phyloP scores from a whole-genome alignment of 164 flowering plant genomes.

The Buxus sempervirens region DNA sequence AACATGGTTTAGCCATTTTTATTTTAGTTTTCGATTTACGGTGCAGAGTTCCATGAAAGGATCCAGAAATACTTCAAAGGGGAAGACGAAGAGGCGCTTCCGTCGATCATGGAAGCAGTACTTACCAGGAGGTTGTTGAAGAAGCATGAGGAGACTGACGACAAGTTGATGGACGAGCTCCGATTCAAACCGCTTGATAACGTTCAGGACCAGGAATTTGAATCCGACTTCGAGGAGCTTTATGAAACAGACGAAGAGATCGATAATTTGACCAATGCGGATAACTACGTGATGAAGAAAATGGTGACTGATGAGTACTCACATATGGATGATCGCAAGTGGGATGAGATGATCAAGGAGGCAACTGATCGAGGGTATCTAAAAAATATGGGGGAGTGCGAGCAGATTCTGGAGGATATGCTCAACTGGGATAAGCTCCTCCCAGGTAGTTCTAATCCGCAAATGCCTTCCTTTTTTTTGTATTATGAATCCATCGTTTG shows the following conservation, averaged over 20 bases:
- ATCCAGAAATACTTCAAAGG: conserved; percentile 59
- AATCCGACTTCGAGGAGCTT: conserved; percentile 57
- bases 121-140: conserved; percentile 43
- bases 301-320: conserved; percentile 54
- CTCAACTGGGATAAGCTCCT: conserved; percentile 88
- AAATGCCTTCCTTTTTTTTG: not conserved
- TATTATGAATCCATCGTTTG: not conserved
- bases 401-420: conserved; percentile 81
- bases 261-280: conserved; percentile 64
- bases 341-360: conserved; percentile 76
- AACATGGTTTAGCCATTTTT: not conserved
- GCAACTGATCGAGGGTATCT: conserved; percentile 56
- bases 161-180: conserved; percentile 60
- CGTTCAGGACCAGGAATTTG: conserved; percentile 53
- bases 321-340: conserved; percentile 70
- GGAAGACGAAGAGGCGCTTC: conserved; percentile 50
- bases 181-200: conserved; percentile 38
- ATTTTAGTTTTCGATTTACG: not conserved
- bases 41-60: conserved; percentile 47
- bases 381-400: conserved; percentile 69
- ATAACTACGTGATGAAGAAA: conserved; percentile 46
- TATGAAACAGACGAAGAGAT: conserved; percentile 74
- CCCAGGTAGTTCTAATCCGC: conserved; percentile 53
- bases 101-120: conserved; percentile 53
- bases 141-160: conserved; percentile 76